Evolutionary conservation across 2,329 filamentous ascomycete genomes (phyloP).

Genomic region (Botrytis deweyae): DNA sequence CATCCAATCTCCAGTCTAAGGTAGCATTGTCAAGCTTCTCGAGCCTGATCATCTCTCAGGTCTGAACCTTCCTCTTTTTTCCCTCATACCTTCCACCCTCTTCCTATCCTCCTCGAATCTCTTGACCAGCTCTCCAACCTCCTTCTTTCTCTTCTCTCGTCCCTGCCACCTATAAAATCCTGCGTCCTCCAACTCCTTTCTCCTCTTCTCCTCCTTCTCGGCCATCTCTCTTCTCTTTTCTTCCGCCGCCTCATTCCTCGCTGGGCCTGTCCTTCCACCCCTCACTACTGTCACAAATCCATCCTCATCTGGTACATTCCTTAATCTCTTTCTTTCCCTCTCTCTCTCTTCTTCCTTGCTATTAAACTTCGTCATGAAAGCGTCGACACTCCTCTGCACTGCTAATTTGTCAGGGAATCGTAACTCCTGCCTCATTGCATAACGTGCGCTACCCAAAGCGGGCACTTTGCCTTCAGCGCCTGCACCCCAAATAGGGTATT

Average conservation of each 20-base stretch:
- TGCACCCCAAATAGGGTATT: slow-evolving; percentile 67
- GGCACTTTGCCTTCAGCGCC: slow-evolving; percentile 58
- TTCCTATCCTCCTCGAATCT: slow-evolving; percentile 75
- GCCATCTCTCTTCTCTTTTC: slow-evolving; percentile 58
- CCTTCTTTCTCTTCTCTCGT: slow-evolving; percentile 74
- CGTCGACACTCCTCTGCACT: slow-evolving; percentile 75
- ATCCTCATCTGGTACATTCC: slow-evolving; percentile 86
- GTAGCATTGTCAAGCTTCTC: slow-evolving; percentile 36
- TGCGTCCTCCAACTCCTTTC: slow-evolving; percentile 58
- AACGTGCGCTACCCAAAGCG: slow-evolving; percentile 49
- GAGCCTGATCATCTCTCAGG: slow-evolving; percentile 44
- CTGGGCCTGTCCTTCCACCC: slow-evolving; percentile 72
- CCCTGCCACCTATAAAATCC: slow-evolving; percentile 80
- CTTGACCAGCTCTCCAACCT: slow-evolving; percentile 66
- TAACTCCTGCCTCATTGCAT: slow-evolving; percentile 65
- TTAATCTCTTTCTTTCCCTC: slow-evolving; percentile 61
- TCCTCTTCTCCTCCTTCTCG: slow-evolving; percentile 63
- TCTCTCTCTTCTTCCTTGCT: slow-evolving; percentile 64
- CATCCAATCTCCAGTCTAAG: not conserved
- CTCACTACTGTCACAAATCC: slow-evolving; percentile 91
- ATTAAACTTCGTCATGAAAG: slow-evolving; percentile 83
- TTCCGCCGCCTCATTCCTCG: slow-evolving; percentile 68
- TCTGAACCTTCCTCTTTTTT: slow-evolving; percentile 60
- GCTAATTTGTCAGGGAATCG: slow-evolving; percentile 65
- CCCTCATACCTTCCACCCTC: slow-evolving; percentile 69